Evolutionary conservation across 1,284 basidiomycete genomes (phyloP).

Genomic region (Boletus semigastroideus): DNA sequence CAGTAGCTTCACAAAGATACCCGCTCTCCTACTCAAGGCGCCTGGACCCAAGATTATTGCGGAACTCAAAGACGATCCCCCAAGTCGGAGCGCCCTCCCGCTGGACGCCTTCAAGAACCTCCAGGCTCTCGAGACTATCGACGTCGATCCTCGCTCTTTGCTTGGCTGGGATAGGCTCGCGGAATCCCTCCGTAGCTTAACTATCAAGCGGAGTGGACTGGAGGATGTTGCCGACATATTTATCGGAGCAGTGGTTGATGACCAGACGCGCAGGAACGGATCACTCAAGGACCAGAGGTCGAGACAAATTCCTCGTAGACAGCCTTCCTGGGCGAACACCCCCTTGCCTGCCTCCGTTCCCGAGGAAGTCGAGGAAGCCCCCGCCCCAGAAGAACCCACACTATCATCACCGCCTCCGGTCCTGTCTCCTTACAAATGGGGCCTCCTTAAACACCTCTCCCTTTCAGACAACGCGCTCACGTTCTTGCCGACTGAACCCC

Average conservation of each 20-base stretch:
- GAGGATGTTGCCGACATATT: constrained; percentile 84
- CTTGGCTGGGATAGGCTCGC: constrained; percentile 83
- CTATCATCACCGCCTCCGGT: constrained; percentile 33
- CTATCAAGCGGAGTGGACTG: constrained; percentile 74
- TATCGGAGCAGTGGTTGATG: constrained; percentile 73
- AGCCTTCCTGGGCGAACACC: constrained; percentile 52
- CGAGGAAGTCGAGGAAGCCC: constrained; percentile 54
- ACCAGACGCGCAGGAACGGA: constrained; percentile 63
- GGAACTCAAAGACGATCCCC: constrained; percentile 71
- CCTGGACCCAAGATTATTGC: constrained; percentile 64
- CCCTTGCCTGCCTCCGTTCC: constrained; percentile 58
- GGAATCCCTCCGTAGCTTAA: constrained; percentile 70
- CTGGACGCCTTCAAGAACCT: constrained; percentile 84
- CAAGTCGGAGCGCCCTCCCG: constrained; percentile 75
- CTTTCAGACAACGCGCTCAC: constrained; percentile 83
- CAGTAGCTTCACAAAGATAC: constrained; percentile 85
- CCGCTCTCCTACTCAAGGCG: constrained; percentile 65
- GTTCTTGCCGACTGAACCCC: constrained; percentile 72
- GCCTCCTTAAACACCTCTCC: constrained; percentile 74
- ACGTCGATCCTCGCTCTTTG: constrained; percentile 82
- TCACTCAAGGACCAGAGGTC: constrained; percentile 47
- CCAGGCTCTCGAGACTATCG: constrained; percentile 68
- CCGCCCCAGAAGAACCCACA: constrained; percentile 29
- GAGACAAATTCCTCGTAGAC: constrained; percentile 45
- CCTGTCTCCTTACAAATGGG: constrained; percentile 74